phyloP scores from a whole-genome alignment of 140 eudicot genomes.

The Senecio squalidus region DNA sequence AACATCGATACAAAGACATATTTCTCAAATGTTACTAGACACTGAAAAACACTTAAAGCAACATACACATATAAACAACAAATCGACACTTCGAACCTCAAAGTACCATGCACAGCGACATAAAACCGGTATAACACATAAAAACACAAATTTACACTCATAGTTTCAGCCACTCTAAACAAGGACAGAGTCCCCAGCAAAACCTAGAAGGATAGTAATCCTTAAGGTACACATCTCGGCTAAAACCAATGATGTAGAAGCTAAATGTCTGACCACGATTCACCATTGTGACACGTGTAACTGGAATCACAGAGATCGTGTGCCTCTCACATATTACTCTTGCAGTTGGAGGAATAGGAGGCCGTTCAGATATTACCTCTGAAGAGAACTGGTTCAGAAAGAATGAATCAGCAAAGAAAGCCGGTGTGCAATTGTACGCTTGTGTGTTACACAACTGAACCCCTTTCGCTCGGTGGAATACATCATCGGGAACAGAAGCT shows the following conservation, averaged over 20 bases:
- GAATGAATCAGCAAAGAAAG: slow-evolving; percentile 87
- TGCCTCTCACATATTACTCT: slow-evolving; percentile 92
- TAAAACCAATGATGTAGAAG: slow-evolving; percentile 74
- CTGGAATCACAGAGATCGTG: slow-evolving; percentile 82
- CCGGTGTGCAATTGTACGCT: slow-evolving; percentile 92
- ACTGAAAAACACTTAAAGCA: background rate
- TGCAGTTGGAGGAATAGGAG: slow-evolving; percentile 59
- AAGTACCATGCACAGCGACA: slow-evolving; percentile 9
- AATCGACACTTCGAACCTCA: background rate
- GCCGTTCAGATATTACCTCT: slow-evolving; percentile 85
- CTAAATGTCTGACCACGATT: slow-evolving; percentile 58
- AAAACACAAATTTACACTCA: slow-evolving; percentile 11
- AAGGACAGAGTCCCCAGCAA: slow-evolving; percentile 96
- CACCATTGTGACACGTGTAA: slow-evolving; percentile 89
- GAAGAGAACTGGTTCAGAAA: slow-evolving; percentile 89
- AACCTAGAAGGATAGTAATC: slow-evolving; percentile 88
- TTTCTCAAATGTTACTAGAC: background rate
- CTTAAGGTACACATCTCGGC: slow-evolving; percentile 79
- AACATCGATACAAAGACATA: background rate
- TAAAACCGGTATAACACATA: slow-evolving; percentile 2
- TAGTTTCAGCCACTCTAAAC: slow-evolving; percentile 81
- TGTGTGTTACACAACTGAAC: slow-evolving; percentile 89
- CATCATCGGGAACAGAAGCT: slow-evolving; percentile 98
- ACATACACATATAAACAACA: slow-evolving; percentile 12
- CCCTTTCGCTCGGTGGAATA: slow-evolving; percentile 92